phyloP scores from a whole-genome alignment of 2,329 filamentous ascomycete genomes.

The Aspergillus pseudotamarii region DNA sequence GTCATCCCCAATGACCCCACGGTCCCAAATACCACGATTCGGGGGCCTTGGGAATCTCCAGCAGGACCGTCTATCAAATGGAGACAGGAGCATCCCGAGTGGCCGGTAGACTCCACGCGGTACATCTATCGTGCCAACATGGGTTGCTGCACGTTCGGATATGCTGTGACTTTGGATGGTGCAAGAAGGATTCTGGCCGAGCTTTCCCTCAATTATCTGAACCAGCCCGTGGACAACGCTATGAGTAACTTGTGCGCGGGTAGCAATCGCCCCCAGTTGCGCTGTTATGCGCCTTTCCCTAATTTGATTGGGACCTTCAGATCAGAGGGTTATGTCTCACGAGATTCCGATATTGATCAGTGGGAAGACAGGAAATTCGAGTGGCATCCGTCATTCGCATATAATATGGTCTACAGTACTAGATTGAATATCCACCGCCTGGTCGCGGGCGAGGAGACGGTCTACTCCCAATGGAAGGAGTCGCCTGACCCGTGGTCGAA shows the following conservation, averaged over 20 bases:
- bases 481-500: conserved; percentile 23
- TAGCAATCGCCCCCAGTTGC: conserved; percentile 30
- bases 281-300: conserved; percentile 47
- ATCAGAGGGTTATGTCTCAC: conserved; percentile 36
- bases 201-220: conserved; percentile 30
- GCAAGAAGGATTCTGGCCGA: conserved; percentile 41
- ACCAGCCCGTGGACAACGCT: conserved; percentile 46
- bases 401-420: conserved; percentile 30
- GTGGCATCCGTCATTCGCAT: conserved; percentile 18
- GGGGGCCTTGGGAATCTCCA: conserved; percentile 22
- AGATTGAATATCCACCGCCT: conserved; percentile 28
- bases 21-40: conserved; percentile 14
- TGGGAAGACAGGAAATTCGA: conserved; percentile 15
- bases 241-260: conserved; percentile 53
- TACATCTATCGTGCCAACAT: conserved; percentile 37
- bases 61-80: conserved; percentile 23
- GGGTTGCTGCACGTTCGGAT: conserved; percentile 41
- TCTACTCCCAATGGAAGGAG: conserved; percentile 25
- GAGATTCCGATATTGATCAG: conserved; percentile 33
- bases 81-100: conserved; percentile 20
- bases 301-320: conserved; percentile 53
- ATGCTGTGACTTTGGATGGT: conserved; percentile 42
- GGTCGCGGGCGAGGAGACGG: conserved; percentile 20
- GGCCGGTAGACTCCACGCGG: conserved; percentile 37
- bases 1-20: conserved; percentile 37